Base-by-base conservation (phyloP, 2,329 filamentous ascomycete genomes). In the Talaromyces sp. region DNA sequence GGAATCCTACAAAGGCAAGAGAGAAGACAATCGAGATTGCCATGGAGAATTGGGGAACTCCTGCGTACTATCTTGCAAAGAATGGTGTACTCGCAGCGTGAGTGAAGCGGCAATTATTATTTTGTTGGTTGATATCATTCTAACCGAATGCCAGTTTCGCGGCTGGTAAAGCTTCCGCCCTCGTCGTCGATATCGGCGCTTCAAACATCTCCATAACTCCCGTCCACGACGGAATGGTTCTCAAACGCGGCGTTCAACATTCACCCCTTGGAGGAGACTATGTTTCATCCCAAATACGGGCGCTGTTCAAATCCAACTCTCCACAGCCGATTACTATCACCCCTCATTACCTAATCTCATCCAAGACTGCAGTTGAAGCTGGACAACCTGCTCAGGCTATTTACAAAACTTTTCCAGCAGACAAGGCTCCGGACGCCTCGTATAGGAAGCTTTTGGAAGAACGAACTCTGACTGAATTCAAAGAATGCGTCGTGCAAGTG, bases 1-100 rank as follows among this genome's bases (percentile, higher is more conserved):
- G 94, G 93, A 98, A 97, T 79, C 85, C 88, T 31, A 79, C 86
- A 50, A 97, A 97, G 82, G 87, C 90, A 66, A 86, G 96, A 66
- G 95, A 99, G 81, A 96, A 95, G 85, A 89, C 90, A 47, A 94
- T 97, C 72, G 95, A 99, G 81, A 88, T 98, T 68, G 93, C 92
- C 66, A 97, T 99, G 89, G 95, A 99, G 83, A 91, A 88, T 74
- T 99, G 95, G 93, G 93, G 92, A 33, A 90, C 90, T 64, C 95
- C 95, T 19, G 95, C 95, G 5, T 98, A 97, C 78, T 99, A 94
- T 85, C 83, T 98, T 67, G 92, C 92, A 68, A 88, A 92, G 73
- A 96, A 89, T 62, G 93, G 94, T 31, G 93, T 97, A 50, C 85
- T 97, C 75, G 89, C 94, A 63, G 91, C 93, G 79, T 85, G 80